Conservation (phyloP, 2,329 filamentous ascomycete genomes). For the Fusarium nodosum region DNA sequence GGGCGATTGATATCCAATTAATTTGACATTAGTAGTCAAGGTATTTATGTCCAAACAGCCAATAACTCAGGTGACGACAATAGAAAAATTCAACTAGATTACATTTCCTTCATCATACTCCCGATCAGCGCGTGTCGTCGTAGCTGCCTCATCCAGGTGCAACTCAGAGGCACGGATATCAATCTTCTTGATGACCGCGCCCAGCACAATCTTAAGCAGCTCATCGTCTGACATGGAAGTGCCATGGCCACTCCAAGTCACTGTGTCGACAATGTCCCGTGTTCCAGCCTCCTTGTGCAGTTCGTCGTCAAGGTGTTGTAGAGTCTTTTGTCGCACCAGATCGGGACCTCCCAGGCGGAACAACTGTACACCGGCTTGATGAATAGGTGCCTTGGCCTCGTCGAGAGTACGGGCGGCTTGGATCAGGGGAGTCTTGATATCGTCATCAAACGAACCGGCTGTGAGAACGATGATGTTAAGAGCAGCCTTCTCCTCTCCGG, state of each 20-base stretch:
- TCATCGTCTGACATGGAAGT: conserved; percentile 26
- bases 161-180: conserved; percentile 26
- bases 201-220: conserved; percentile 23
- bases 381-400: conserved; percentile 27
- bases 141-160: conserved; percentile 17
- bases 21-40: not conserved
- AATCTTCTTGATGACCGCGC: conserved; percentile 25
- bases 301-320: conserved; percentile 24
- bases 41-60: not conserved
- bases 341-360: conserved; percentile 15
- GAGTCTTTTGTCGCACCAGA: conserved; percentile 20
- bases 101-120: conserved; percentile 20
- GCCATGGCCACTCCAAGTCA: conserved; percentile 29
- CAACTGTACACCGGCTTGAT: conserved; percentile 21
- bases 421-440: conserved; percentile 22
- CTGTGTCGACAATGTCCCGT: conserved; percentile 24
- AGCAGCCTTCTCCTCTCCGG: conserved; percentile 22
- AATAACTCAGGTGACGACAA: not conserved
- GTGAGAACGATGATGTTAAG: conserved; percentile 22
- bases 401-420: conserved; percentile 22
- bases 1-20: not conserved
- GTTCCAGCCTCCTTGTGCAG: conserved; percentile 28
- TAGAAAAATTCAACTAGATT: not conserved
- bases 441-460: conserved; percentile 24
- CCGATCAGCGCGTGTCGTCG: conserved; percentile 13